These are phyloP conservation scores for Epichloe amarillans DNA, from an alignment of 2,329 filamentous ascomycete genomes.

Conservation along the genomic window DNA sequence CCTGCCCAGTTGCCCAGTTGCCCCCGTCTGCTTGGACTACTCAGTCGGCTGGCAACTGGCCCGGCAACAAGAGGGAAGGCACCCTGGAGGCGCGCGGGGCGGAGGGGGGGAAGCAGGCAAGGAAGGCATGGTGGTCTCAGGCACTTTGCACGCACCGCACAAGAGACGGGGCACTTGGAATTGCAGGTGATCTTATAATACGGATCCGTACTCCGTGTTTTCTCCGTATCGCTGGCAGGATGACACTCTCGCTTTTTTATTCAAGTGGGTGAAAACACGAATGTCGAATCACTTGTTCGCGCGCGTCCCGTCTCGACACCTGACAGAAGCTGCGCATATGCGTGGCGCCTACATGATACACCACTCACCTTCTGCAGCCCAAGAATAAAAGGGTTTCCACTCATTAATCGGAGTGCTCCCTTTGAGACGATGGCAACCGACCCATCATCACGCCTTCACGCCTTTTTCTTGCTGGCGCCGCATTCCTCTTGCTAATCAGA, in stretches of 20 bases:
- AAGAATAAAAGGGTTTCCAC: background rate
- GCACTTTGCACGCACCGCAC: background rate
- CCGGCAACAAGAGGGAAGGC: slow-evolving; percentile 2
- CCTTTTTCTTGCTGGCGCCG: background rate
- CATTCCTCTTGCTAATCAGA: slow-evolving; percentile 3
- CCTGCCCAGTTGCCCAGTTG: background rate
- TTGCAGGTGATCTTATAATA: background rate
- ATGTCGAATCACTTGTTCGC: background rate
- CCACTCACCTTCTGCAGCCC: too few relatives aligned
- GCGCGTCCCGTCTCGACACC: background rate
- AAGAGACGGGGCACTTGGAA: background rate
- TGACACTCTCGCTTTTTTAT: background rate
- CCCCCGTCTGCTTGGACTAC: background rate
- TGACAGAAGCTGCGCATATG: background rate
- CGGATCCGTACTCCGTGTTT: too few relatives aligned
- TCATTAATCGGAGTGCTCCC: background rate
- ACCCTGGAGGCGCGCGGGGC: slow-evolving; percentile 1
- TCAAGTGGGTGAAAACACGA: background rate
- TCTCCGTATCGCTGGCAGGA: background rate
- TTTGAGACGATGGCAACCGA: background rate
- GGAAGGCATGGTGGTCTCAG: background rate
- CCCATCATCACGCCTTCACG: background rate
- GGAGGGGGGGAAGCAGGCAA: background rate
- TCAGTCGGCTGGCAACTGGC: slow-evolving; percentile 1
- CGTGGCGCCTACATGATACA: background rate